phyloP scores from a whole-genome alignment of 495 filamentous ascomycete species.

The Penicillium egyptiacum region DNA sequence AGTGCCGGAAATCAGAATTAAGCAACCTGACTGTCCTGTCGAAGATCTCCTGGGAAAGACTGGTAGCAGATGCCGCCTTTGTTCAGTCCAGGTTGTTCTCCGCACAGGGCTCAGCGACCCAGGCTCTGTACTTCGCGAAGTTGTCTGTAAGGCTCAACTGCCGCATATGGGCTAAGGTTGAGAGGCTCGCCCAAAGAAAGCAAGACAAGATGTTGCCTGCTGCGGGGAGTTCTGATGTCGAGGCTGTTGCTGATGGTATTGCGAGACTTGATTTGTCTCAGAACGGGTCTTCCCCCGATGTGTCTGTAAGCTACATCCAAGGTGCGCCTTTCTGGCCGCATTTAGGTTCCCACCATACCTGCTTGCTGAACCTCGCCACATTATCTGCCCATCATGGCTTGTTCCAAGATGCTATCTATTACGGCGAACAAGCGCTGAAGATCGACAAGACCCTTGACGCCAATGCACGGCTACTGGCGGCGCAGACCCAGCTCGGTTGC shows the following conservation, averaged over 20 bases:
- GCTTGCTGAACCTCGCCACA: slow-evolving; percentile 67
- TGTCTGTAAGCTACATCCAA: slow-evolving; percentile 36
- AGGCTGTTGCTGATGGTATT: slow-evolving; percentile 44
- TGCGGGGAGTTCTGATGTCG: slow-evolving; percentile 35
- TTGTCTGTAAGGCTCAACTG: slow-evolving; percentile 64
- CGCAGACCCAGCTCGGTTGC: slow-evolving; percentile 60
- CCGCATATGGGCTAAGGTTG: slow-evolving; percentile 69
- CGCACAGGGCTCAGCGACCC: slow-evolving; percentile 60
- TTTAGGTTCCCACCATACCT: slow-evolving; percentile 67
- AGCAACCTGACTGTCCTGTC: slow-evolving; percentile 27
- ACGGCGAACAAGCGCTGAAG: slow-evolving; percentile 78
- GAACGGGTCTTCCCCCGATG: slow-evolving; percentile 23
- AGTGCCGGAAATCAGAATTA: slow-evolving; percentile 32
- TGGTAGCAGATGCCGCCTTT: slow-evolving; percentile 53
- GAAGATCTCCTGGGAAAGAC: slow-evolving; percentile 46
- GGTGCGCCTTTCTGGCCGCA: slow-evolving; percentile 81
- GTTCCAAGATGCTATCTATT: slow-evolving; percentile 87
- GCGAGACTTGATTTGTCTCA: slow-evolving; percentile 45
- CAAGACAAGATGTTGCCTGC: slow-evolving; percentile 29
- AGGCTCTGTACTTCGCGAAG: slow-evolving; percentile 66
- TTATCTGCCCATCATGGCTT: slow-evolving; percentile 81
- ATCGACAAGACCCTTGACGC: slow-evolving; percentile 69
- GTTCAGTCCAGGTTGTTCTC: slow-evolving; percentile 65
- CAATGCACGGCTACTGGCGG: slow-evolving; percentile 52
- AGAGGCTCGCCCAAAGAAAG: slow-evolving; percentile 47